phyloP scores from a whole-genome alignment of 2,329 filamentous ascomycete genomes.

The Colletotrichum sp. region DNA sequence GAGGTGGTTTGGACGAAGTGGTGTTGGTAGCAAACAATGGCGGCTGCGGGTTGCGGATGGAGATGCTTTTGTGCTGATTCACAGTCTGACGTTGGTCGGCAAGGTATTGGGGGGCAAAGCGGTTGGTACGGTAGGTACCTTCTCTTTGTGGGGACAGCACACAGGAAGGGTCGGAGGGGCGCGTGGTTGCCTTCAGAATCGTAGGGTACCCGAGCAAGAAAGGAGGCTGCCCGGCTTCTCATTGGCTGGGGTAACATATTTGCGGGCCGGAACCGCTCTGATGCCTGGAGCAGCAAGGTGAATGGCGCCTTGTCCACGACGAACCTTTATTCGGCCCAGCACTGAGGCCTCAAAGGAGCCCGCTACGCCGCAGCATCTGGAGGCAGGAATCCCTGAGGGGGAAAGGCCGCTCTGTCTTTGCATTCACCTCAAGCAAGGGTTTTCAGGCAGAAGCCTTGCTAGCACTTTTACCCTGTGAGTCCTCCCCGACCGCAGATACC shows the following conservation, averaged over 20 bases:
- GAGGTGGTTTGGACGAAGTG: background rate
- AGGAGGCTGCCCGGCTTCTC: background rate
- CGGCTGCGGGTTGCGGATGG: background rate
- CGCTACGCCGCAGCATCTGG: background rate
- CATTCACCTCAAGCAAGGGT: background rate
- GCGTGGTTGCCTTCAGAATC: background rate
- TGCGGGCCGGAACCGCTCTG: background rate
- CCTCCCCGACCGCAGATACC: background rate
- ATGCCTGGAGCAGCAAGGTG: constrained; percentile 8
- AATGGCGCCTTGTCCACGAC: background rate
- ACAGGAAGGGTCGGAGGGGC: background rate
- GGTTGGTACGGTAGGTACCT: background rate
- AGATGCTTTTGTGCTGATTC: background rate
- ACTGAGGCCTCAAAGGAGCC: background rate
- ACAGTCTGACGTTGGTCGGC: constrained; percentile 2
- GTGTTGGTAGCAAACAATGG: background rate
- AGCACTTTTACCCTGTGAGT: background rate
- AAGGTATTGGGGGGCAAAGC: background rate
- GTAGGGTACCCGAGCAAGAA: background rate
- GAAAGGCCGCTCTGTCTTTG: background rate
- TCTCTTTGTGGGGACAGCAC: background rate
- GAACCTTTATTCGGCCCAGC: background rate
- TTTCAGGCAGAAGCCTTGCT: background rate
- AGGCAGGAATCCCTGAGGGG: background rate
- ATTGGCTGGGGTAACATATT: background rate